Conservation (phyloP, 2,329 filamentous ascomycete species). For the Gaeumannomyces tritici region DNA sequence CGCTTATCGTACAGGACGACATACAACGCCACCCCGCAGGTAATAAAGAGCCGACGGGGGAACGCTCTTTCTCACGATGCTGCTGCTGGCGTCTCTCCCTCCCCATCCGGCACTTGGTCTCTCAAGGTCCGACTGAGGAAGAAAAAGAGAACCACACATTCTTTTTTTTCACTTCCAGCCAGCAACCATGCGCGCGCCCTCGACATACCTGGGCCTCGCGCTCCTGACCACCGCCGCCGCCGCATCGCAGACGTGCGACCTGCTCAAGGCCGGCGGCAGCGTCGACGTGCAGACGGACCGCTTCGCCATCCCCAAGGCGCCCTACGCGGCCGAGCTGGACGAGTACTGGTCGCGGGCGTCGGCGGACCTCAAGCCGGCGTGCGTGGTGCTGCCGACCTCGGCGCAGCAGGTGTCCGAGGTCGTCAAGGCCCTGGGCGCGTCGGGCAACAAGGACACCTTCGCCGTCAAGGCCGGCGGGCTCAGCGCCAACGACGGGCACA, state of each 20-base stretch:
- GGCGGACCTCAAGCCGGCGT: conserved; percentile 11
- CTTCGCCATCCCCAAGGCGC: conserved; percentile 1
- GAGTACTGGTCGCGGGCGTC: conserved; percentile 13
- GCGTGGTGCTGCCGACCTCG: conserved; percentile 12
- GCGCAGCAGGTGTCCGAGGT: conserved; percentile 11
- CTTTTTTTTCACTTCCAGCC: not conserved
- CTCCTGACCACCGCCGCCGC: not conserved
- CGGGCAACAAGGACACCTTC: conserved; percentile 20
- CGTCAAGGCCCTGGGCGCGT: conserved; percentile 7
- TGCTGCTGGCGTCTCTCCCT: not conserved
- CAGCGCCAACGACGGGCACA: conserved; percentile 40
- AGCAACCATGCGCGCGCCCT: not conserved
- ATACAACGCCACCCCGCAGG: not conserved
- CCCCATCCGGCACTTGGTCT: not conserved
- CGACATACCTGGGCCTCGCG: not conserved
- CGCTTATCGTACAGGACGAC: too few species aligned
- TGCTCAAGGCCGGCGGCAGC: not conserved
- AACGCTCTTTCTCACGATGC: not conserved
- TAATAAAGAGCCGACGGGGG: not conserved
- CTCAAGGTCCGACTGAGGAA: not conserved
- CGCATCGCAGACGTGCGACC: not conserved
- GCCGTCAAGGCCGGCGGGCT: conserved; percentile 48
- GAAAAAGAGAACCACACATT: not conserved
- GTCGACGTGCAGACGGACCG: not conserved
- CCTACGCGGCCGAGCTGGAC: conserved; percentile 1